A percentile compares a stretch with the other conserved stretches of the same genome.
Evolutionary conservation across 1,139 yeast species (phyloP).

Genomic region (Meyerozyma carpophila): DNA sequence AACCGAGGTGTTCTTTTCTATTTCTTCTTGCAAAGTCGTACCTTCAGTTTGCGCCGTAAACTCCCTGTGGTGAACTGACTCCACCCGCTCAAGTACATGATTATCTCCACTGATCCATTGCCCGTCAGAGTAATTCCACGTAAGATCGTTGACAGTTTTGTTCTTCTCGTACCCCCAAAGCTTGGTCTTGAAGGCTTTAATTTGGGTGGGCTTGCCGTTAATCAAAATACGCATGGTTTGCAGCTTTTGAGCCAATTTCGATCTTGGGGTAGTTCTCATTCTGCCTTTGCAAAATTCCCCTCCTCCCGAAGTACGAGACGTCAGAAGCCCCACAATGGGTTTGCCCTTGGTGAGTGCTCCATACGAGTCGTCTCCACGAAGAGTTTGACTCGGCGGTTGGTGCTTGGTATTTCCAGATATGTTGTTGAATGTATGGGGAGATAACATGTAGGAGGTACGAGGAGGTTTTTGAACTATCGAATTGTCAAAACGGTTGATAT

Average conservation of each 20-base stretch:
- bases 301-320: constrained; percentile 27
- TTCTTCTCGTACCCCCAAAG: constrained; percentile 87
- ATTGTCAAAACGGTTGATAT: constrained; percentile 14
- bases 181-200: constrained; percentile 64
- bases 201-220: constrained; percentile 53
- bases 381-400: constrained; percentile 25
- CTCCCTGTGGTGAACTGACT: constrained; percentile 7
- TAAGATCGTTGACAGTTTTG: constrained; percentile 55
- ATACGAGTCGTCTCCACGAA: constrained; percentile 32
- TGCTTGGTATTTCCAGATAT: constrained; percentile 33
- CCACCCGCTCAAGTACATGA: constrained; percentile 62
- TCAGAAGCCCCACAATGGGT: constrained; percentile 11
- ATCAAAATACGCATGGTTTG: constrained; percentile 64
- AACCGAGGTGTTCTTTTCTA: constrained; percentile 35
- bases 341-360: constrained; percentile 19
- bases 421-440: constrained; percentile 30
- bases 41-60: constrained; percentile 1
- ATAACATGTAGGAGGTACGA: constrained; percentile 17
- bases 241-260: constrained; percentile 36
- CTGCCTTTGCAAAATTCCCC: constrained; percentile 59
- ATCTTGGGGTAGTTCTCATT: constrained; percentile 48
- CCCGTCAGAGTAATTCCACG: constrained; percentile 55
- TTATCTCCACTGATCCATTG: constrained; percentile 83
- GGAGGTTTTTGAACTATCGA: constrained; percentile 6
- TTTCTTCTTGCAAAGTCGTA: constrained; percentile 17